Evolutionary conservation across 208 protist genomes (phyloP).

Genomic region (Herpetomonas samuelpessoai): DNA sequence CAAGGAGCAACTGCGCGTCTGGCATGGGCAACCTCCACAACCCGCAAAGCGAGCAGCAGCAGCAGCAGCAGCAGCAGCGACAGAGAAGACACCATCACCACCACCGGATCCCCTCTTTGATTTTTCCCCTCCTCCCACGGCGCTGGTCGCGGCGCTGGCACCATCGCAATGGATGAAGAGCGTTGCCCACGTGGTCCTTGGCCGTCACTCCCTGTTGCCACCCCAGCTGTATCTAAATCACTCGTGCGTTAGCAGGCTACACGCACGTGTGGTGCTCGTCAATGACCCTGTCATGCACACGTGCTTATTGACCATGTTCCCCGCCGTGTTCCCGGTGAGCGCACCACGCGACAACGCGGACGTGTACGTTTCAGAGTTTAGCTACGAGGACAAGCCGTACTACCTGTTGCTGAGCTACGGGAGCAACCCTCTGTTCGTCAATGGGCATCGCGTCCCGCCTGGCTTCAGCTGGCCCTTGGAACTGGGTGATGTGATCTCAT

Average conservation of each 20-base stretch:
- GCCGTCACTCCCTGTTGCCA: conserved; percentile 57
- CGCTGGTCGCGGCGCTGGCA: conserved; percentile 3
- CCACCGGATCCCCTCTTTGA: too few relatives aligned
- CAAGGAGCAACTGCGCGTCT: neutral
- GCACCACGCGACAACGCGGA: conserved; percentile 11
- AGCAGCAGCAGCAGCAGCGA: too few relatives aligned
- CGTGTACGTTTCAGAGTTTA: conserved; percentile 11
- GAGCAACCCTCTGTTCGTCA: conserved; percentile 67
- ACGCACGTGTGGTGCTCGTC: conserved; percentile 65
- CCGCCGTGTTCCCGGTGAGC: conserved; percentile 6
- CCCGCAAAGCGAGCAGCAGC: too few relatives aligned
- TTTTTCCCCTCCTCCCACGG: neutral
- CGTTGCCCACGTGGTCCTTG: conserved; percentile 65
- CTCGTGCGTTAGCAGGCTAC: conserved; percentile 59
- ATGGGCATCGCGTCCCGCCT: conserved; percentile 22
- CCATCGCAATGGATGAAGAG: conserved; percentile 39
- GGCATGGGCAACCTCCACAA: too few relatives aligned
- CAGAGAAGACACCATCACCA: neutral
- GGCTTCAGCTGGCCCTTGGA: conserved; percentile 33
- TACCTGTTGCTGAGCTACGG: conserved; percentile 78
- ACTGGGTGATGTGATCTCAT: conserved; percentile 71
- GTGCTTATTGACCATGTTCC: conserved; percentile 22
- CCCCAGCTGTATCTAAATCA: conserved; percentile 33
- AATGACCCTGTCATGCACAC: conserved; percentile 17
- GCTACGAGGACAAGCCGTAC: conserved; percentile 27